Conservation (phyloP, 805 yeast genomes). For the Candida pini region DNA sequence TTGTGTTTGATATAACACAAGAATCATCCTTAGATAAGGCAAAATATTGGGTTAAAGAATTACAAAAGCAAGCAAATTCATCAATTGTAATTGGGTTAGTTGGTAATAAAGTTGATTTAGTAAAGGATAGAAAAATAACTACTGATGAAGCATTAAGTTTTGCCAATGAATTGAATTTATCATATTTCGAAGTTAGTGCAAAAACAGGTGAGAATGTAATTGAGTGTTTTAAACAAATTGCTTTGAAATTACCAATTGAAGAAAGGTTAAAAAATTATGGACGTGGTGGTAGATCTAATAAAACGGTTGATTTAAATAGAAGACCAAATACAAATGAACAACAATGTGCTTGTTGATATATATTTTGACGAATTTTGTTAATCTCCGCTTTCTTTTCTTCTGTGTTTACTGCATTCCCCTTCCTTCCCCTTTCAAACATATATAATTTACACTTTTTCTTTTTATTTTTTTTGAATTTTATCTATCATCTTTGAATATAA, state of each 20-base stretch:
- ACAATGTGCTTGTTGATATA: constrained; percentile 25
- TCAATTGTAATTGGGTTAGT: constrained; percentile 74
- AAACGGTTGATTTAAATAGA: constrained; percentile 26
- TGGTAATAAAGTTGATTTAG: constrained; percentile 73
- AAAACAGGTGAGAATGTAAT: constrained; percentile 49
- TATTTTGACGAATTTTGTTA: background rate
- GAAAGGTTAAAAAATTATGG: constrained; percentile 18
- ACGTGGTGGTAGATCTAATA: constrained; percentile 13
- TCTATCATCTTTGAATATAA: background rate
- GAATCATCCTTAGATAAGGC: constrained; percentile 65
- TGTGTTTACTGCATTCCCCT: background rate
- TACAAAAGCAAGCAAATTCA: constrained; percentile 73
- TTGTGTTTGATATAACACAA: constrained; percentile 72
- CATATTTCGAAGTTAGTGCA: constrained; percentile 54
- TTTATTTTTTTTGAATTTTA: background rate
- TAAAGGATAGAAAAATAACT: constrained; percentile 40
- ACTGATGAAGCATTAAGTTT: constrained; percentile 46
- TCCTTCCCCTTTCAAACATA: background rate
- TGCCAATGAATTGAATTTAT: constrained; percentile 44
- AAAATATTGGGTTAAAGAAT: constrained; percentile 71
- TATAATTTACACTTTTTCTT: background rate
- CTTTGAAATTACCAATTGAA: constrained; percentile 37
- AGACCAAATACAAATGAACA: constrained; percentile 29
- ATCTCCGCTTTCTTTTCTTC: background rate
- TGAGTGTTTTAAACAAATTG: constrained; percentile 44